These are phyloP conservation scores for Pezicula radicicola DNA, from an alignment of 2,329 filamentous ascomycete species.

Conservation along the genomic window DNA sequence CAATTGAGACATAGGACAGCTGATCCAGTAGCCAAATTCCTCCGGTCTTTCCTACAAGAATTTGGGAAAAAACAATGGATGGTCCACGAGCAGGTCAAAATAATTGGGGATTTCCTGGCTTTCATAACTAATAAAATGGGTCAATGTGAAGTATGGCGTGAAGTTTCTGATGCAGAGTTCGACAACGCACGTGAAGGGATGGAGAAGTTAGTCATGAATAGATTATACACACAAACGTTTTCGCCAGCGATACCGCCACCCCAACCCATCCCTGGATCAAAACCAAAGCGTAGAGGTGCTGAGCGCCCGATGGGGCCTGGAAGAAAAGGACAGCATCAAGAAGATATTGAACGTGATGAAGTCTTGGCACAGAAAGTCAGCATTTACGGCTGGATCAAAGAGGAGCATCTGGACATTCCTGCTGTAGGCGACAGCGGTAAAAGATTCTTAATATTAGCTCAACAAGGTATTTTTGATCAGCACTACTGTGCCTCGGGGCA, in stretches of 20 bases:
- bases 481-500: not conserved
- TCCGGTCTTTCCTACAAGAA: conserved; percentile 90
- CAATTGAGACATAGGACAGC: conserved; percentile 94
- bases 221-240: conserved; percentile 92
- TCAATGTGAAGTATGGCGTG: conserved; percentile 92
- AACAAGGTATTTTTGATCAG: conserved; percentile 60
- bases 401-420: conserved; percentile 91
- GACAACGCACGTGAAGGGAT: conserved; percentile 98
- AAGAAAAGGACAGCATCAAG: conserved; percentile 92
- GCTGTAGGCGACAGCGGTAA: conserved; percentile 80
- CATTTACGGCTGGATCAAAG: conserved; percentile 92
- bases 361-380: conserved; percentile 95
- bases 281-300: conserved; percentile 64
- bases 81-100: conserved; percentile 99
- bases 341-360: conserved; percentile 95
- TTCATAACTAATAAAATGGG: conserved; percentile 99
- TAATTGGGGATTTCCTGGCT: conserved; percentile 91
- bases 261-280: conserved; percentile 66
- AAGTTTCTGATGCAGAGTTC: conserved; percentile 94
- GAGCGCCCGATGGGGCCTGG: conserved; percentile 74
- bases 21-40: conserved; percentile 94
- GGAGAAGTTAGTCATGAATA: conserved; percentile 99
- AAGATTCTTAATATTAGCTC: conserved; percentile 83
- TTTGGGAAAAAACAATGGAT: conserved; percentile 99
- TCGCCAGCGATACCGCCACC: conserved; percentile 87